Base-by-base conservation (phyloP, 1,284 basidiomycete genomes). In the Cerioporus squamosus region DNA sequence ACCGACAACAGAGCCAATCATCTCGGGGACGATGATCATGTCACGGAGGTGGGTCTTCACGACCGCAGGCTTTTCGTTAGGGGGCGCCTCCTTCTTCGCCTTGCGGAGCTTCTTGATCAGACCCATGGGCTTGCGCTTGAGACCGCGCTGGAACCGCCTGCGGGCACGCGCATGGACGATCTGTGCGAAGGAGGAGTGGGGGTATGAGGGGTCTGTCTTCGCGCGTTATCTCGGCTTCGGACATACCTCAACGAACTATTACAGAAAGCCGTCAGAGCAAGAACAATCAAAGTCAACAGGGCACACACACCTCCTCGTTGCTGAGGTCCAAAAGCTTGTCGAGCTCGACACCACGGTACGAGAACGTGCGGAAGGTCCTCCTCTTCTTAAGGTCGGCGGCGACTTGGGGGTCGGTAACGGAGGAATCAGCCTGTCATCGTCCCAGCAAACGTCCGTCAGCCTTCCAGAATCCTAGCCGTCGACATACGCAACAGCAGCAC, bases 21-120 rank as follows among this genome's bases (percentile, higher is more conserved):
- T 99, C 85, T 99, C 97, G 57, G 97, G 97, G 64, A 99, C 97
- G 77, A 99, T 90, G 78, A 98, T 96, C 97, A 99, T 99, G 83
- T 99, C 91, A 75, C 97, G 95, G 69, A 99, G 85, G 81, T 99
- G 97, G 57, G 97, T 99, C 88, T 98, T 99, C 76, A 99, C 95
- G 69, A 95, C 93, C 55, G 93, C 86, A 64, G 97, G 97, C 86
- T 99, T 99, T 83, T 98, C 94, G 81, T 98, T 98, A 71, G 97
- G 93, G 61, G 86, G 93, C 44, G 95, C 94, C 80, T 98, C 96
- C 84, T 97, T 98, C 90, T 99, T 99, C 66, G 97, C 94, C 81
- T 97, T 98, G 78, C 97, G 93, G 68, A 99, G 86, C 81, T 99
- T 98, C 88, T 99, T 99, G 79, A 99, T 98, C 72, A 99, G 88